Percentiles rank a stretch among this genome's conserved stretches.
Evolutionary conservation across 192 early-diverging fungal genomes (phyloP).

Genomic region (Mortierella antarctica): DNA sequence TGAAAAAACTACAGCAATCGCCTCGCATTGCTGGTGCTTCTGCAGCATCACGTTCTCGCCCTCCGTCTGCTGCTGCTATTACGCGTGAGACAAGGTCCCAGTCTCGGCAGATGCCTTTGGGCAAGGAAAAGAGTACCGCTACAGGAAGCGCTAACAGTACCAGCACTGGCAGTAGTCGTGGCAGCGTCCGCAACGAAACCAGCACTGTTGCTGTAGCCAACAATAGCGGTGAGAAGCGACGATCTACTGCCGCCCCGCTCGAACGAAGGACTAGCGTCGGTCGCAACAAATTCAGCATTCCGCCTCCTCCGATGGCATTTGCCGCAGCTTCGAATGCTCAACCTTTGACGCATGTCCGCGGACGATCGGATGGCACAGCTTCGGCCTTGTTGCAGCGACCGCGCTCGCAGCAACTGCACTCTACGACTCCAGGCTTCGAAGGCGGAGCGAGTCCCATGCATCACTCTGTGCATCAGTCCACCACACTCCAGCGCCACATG

Average conservation of each 20-base stretch:
- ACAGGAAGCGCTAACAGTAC: constrained; percentile 1
- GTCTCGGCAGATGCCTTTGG: constrained; percentile 3
- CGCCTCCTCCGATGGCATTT: background rate
- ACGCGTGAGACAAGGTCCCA: background rate
- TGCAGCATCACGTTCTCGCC: background rate
- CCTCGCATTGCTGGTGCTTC: background rate
- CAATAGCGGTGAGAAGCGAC: constrained; percentile 11
- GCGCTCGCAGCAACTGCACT: background rate
- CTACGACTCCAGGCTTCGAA: background rate
- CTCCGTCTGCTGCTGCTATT: background rate
- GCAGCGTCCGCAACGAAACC: constrained; percentile 2
- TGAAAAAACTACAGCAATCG: constrained; percentile 13
- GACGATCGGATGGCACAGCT: constrained; percentile 24
- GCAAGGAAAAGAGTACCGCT: constrained; percentile 10
- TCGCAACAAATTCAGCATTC: constrained; percentile 16
- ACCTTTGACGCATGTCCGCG: constrained; percentile 13
- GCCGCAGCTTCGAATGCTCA: background rate
- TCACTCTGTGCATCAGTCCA: background rate
- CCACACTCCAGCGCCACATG: constrained; percentile 9
- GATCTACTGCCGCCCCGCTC: background rate
- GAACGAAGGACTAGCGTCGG: background rate
- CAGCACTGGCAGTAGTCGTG: constrained; percentile 13
- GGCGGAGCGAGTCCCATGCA: background rate
- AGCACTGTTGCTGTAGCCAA: constrained; percentile 26
- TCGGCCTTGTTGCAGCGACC: background rate